Percentiles rank a stretch among this genome's conserved stretches.
phyloP scores from a whole-genome alignment of 176 grass and related monocot genomes.

The Aegilops longissima region DNA sequence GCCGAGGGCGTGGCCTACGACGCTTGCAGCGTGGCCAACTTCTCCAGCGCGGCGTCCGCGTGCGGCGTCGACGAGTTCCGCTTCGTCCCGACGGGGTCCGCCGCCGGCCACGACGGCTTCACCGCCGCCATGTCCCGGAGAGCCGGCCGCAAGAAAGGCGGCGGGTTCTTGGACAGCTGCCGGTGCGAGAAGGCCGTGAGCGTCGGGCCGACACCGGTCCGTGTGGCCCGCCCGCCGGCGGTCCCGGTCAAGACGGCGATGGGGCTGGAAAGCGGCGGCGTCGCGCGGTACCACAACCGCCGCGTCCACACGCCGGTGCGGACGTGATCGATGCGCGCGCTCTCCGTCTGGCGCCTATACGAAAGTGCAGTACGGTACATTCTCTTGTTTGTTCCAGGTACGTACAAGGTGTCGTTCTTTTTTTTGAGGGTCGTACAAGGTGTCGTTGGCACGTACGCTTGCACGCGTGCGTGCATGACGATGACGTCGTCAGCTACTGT shows the following conservation, averaged over 20 bases:
- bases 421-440: not conserved
- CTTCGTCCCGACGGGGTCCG: conserved; percentile 22
- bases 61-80: conserved; percentile 53
- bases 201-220: conserved; percentile 54
- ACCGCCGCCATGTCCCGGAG: conserved; percentile 44
- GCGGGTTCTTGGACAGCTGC: conserved; percentile 47
- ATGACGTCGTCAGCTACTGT: not conserved
- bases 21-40: conserved; percentile 49
- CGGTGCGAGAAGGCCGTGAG: conserved; percentile 73
- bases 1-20: conserved; percentile 58
- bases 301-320: conserved; percentile 34
- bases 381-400: not conserved
- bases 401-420: not conserved
- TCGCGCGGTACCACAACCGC: not conserved
- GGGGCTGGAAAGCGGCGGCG: not conserved
- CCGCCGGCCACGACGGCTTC: conserved; percentile 34
- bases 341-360: not conserved
- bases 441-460: not conserved
- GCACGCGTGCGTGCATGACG: not conserved
- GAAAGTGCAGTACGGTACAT: not conserved
- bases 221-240: conserved; percentile 21
- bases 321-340: conserved; percentile 21
- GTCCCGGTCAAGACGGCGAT: not conserved
- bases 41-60: conserved; percentile 68
- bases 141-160: conserved; percentile 29